Evolutionary conservation across 805 yeast genomes (phyloP).

Genomic region (Huiozyma sinensis): DNA sequence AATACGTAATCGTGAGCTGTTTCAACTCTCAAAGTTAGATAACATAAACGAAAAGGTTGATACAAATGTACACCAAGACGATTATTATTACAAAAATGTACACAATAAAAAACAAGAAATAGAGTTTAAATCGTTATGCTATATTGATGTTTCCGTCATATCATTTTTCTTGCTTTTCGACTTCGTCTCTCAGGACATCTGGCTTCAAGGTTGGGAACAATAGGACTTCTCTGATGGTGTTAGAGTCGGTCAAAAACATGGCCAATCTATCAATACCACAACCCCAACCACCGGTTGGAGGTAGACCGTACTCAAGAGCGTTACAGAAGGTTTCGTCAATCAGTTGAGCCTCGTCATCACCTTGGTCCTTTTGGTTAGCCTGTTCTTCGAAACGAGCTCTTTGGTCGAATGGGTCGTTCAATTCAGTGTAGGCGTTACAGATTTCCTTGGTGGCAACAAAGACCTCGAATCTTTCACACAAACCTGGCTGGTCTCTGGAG

Average conservation of each 20-base stretch:
- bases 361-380: conserved; percentile 96
- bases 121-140: too few species aligned
- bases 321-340: conserved; percentile 95
- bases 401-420: conserved; percentile 98
- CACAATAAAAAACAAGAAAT: too few species aligned
- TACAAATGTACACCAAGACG: too few species aligned
- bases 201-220: conserved; percentile 99
- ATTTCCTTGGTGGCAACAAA: conserved; percentile 98
- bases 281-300: conserved; percentile 99
- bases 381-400: conserved; percentile 96
- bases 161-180: conserved; percentile 19
- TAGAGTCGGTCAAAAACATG: conserved; percentile 94
- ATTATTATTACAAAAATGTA: too few species aligned
- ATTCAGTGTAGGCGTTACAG: conserved; percentile 95
- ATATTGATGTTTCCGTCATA: not conserved
- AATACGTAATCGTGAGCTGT: too few species aligned
- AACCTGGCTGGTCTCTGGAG: conserved; percentile 83
- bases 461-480: conserved; percentile 97
- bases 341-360: conserved; percentile 97
- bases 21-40: too few species aligned
- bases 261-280: conserved; percentile 97
- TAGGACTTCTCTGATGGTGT: conserved; percentile 94
- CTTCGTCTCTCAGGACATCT: conserved; percentile 39
- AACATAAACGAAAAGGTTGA: too few species aligned
- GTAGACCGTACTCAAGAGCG: conserved; percentile 95